Evolutionary conservation across 2,329 filamentous ascomycete genomes (phyloP).

Genomic region (Trichoderma asperellum): DNA sequence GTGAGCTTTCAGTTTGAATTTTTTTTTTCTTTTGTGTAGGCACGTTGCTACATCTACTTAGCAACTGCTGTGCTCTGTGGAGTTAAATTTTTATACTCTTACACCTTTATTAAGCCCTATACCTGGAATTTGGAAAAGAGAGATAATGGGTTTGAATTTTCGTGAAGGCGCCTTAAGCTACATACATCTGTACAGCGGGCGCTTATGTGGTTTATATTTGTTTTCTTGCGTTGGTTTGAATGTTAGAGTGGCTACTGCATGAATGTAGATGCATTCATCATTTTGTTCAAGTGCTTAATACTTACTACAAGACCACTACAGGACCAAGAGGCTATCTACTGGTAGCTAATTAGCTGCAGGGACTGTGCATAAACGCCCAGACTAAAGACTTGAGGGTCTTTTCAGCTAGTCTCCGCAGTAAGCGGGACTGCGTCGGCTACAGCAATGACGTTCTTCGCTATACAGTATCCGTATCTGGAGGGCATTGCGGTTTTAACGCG

Average conservation of each 20-base stretch:
- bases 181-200: constrained; percentile 4
- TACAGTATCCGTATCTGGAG: neutral
- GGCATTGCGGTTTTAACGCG: constrained; percentile 1
- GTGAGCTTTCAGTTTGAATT: too few species aligned
- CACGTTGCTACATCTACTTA: too few species aligned
- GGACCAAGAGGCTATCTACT: neutral
- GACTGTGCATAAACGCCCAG: constrained; percentile 12
- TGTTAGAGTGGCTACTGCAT: neutral
- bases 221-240: constrained; percentile 9
- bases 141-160: neutral
- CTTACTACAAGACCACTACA: neutral
- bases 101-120: constrained; percentile 7
- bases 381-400: neutral
- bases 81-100: too few species aligned
- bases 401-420: neutral
- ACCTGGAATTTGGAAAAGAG: constrained; percentile 4
- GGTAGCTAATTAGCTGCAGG: neutral
- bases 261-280: neutral
- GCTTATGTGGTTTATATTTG: neutral
- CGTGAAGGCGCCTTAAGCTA: neutral
- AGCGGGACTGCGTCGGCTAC: neutral
- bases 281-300: neutral
- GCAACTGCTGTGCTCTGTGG: too few species aligned
- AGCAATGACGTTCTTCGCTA: neutral
- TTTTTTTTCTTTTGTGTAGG: too few species aligned